These are phyloP conservation scores for Fomitopsis schrenkii DNA, from an alignment of 1,284 basidiomycete genomes.

Conservation along the genomic window DNA sequence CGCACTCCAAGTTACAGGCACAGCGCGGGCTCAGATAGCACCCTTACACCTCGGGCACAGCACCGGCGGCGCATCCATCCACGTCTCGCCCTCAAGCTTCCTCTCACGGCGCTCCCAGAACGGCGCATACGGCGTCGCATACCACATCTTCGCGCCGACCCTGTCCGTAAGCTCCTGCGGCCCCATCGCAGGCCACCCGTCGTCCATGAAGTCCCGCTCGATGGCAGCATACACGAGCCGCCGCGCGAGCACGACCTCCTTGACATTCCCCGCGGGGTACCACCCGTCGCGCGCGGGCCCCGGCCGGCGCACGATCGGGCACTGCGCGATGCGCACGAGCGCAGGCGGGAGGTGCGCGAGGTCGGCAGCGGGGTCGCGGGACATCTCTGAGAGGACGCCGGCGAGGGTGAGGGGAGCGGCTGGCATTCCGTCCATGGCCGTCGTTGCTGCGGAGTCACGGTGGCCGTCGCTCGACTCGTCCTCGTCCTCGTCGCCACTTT, in stretches of 20 bases:
- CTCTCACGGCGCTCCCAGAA: constrained; percentile 15
- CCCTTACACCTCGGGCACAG: constrained; percentile 15
- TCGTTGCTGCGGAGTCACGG: neutral
- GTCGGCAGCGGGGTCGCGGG: neutral
- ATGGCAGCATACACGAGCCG: constrained; percentile 23
- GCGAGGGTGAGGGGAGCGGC: neutral
- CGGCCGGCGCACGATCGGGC: constrained; percentile 20
- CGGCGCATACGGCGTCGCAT: constrained; percentile 11
- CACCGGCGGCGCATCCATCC: constrained; percentile 5
- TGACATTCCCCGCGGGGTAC: constrained; percentile 21
- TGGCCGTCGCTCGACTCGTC: neutral
- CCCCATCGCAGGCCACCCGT: neutral
- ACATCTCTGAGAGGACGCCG: constrained; percentile 8
- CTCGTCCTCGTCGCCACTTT: neutral
- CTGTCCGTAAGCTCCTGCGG: constrained; percentile 4
- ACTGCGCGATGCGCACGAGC: constrained; percentile 19
- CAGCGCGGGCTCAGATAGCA: constrained; percentile 9
- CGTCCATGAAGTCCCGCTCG: constrained; percentile 4
- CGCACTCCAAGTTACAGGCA: too few species aligned
- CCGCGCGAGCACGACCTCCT: constrained; percentile 25
- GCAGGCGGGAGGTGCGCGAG: constrained; percentile 15
- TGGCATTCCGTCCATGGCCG: too few species aligned
- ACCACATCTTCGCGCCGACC: constrained; percentile 5
- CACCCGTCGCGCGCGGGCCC: constrained; percentile 9
- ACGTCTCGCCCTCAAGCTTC: constrained; percentile 5